Evolutionary conservation across 2,329 filamentous ascomycete species (phyloP).

Genomic region (Cladophialophora immunda): DNA sequence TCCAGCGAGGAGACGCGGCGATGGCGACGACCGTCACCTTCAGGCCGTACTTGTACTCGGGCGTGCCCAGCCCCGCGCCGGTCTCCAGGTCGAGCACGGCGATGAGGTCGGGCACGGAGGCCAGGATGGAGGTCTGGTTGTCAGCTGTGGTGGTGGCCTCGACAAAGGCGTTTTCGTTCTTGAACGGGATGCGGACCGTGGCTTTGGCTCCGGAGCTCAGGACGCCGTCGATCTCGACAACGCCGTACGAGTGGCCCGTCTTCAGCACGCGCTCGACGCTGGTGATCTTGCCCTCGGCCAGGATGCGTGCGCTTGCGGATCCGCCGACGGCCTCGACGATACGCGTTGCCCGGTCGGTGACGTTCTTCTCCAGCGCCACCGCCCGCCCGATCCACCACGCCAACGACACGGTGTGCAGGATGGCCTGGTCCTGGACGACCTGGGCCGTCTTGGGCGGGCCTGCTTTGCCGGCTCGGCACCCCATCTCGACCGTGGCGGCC

Average conservation of each 20-base stretch:
- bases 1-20: constrained; percentile 68
- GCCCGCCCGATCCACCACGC: constrained; percentile 66
- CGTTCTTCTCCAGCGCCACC: constrained; percentile 53
- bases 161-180: constrained; percentile 69
- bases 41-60: constrained; percentile 62
- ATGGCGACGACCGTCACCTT: constrained; percentile 60
- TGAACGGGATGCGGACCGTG: constrained; percentile 72
- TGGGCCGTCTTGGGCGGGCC: constrained; percentile 51
- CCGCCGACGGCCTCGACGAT: constrained; percentile 59
- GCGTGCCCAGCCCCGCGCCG: constrained; percentile 65
- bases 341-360: constrained; percentile 64
- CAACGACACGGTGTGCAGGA: constrained; percentile 54
- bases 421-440: constrained; percentile 48
- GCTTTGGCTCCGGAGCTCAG: constrained; percentile 39
- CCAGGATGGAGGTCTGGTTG: constrained; percentile 50
- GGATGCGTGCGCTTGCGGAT: constrained; percentile 59
- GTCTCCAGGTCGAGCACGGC: constrained; percentile 65
- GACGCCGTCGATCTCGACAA: not conserved
- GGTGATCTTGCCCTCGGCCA: constrained; percentile 72
- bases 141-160: not conserved
- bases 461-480: constrained; percentile 55
- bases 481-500: constrained; percentile 64
- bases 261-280: constrained; percentile 62
- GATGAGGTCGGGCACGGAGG: constrained; percentile 66
- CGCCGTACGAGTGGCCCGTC: constrained; percentile 62